Base-by-base conservation (phyloP, 1,284 basidiomycete species). In the Trichosporon sp. region DNA sequence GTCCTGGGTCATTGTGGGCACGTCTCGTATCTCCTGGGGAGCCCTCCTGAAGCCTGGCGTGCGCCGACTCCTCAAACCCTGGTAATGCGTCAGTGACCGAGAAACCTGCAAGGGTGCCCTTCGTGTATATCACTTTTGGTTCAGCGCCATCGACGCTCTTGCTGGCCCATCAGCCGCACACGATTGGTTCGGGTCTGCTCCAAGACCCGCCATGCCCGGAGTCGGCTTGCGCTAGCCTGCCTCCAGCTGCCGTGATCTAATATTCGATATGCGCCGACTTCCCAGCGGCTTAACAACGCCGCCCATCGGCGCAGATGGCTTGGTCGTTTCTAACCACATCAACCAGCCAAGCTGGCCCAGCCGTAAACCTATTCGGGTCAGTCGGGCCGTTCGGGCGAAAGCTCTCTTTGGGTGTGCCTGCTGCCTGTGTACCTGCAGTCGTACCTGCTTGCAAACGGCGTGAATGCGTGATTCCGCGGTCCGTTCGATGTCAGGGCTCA, bases 331-430 rank as follows among this genome's bases (percentile, higher is more conserved):
- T 37, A 37, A 37, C 26, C 26, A 26, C 26, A 26, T 26, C 26
- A 26, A 26, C 26, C 26, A 26, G 26, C 26, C 26, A 38, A 6
- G 54, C 10, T 12, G 54, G 54, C 54, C 26, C 21, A 56, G 26
- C 54, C 21, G 8, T 26, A 56, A 12, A 11, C 48, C 48, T 19
- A 31, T 11, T 59, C 54, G 21, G 54, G 32, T 26, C 31, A 37
- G 32, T 37, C 16, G 31, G 59, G 59, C 59, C 32, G 59, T 35
- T 37, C 59, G 59, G 31, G 21, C 51, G 19, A 54, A 54, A 51
- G 48, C 48, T 37, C 35, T 7, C 6, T 10, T 10, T 40, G 38
- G 35, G 35, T 37, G 35, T 37, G 26, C 35, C 8, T 37, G 35
- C 35, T 37, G 35, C 38, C 51, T 54, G 43, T 16, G 43, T 46